phyloP scores from a whole-genome alignment of 1,139 yeast genomes.

The Casaregolazyma lundiana region DNA sequence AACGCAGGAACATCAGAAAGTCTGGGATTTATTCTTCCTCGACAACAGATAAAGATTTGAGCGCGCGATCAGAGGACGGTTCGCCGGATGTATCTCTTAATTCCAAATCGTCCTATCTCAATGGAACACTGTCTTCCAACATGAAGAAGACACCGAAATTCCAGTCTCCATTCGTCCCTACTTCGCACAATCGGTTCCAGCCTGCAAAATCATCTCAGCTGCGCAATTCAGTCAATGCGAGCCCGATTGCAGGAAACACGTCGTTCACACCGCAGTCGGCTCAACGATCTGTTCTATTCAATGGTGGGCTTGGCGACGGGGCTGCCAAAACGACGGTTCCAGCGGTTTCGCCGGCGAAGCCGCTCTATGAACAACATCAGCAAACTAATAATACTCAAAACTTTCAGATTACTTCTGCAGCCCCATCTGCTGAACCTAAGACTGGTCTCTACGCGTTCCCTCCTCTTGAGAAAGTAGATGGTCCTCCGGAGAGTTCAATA shows the following conservation, averaged over 20 bases:
- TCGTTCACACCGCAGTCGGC: background rate
- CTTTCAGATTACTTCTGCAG: constrained; percentile 2
- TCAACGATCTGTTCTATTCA: constrained; percentile 5
- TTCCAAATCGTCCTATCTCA: background rate
- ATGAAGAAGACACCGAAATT: constrained; percentile 8
- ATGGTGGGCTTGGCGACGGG: background rate
- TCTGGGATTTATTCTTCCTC: background rate
- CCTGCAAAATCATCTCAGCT: constrained; percentile 27
- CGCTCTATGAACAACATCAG: constrained; percentile 12
- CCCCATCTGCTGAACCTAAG: background rate
- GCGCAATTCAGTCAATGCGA: constrained; percentile 23
- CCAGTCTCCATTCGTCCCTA: background rate
- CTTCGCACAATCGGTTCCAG: constrained; percentile 17
- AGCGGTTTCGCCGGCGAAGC: constrained; percentile 17
- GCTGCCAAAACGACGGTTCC: constrained; percentile 2
- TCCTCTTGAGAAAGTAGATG: background rate
- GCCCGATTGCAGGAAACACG: constrained; percentile 15
- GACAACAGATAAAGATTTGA: background rate
- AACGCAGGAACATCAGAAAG: background rate
- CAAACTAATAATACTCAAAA: constrained; percentile 1
- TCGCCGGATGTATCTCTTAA: background rate
- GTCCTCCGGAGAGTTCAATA: background rate
- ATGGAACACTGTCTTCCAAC: constrained; percentile 7
- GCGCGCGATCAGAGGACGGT: background rate
- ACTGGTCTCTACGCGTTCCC: background rate